phyloP scores from a whole-genome alignment of 2,329 filamentous ascomycete genomes.

The Huntiella bhutanensis region DNA sequence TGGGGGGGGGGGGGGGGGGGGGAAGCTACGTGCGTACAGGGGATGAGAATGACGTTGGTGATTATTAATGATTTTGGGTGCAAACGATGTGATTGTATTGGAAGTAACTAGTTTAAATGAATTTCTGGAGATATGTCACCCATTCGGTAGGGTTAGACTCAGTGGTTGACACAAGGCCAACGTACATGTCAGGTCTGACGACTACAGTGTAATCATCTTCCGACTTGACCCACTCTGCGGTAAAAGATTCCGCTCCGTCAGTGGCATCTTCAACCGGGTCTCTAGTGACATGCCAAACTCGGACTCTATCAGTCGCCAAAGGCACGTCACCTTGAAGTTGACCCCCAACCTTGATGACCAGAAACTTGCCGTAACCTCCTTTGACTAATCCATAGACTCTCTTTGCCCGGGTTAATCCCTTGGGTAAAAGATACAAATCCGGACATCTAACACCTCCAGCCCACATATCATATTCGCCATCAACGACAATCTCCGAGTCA shows the following conservation, averaged over 20 bases:
- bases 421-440: conserved; percentile 17
- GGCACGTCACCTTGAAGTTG: conserved; percentile 2
- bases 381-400: conserved; percentile 18
- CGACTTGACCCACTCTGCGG: conserved; percentile 16
- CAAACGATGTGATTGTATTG: too few species aligned
- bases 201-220: conserved; percentile 18
- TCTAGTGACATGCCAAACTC: conserved; percentile 2
- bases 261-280: neutral
- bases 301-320: neutral
- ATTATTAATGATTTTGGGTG: too few species aligned
- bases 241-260: neutral
- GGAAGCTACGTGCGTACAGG: too few species aligned
- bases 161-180: conserved; percentile 18
- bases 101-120: neutral
- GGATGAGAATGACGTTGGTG: too few species aligned
- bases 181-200: conserved; percentile 24
- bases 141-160: conserved; percentile 14
- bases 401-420: conserved; percentile 11
- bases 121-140: conserved; percentile 15
- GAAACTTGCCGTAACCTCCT: conserved; percentile 17
- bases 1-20: too few species aligned
- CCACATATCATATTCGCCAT: conserved; percentile 20
- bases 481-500: conserved; percentile 19
- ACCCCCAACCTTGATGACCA: conserved; percentile 14
- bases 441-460: conserved; percentile 22